Evolutionary conservation across 1,284 basidiomycete species (phyloP).

Genomic region (Chalciporus sp.): DNA sequence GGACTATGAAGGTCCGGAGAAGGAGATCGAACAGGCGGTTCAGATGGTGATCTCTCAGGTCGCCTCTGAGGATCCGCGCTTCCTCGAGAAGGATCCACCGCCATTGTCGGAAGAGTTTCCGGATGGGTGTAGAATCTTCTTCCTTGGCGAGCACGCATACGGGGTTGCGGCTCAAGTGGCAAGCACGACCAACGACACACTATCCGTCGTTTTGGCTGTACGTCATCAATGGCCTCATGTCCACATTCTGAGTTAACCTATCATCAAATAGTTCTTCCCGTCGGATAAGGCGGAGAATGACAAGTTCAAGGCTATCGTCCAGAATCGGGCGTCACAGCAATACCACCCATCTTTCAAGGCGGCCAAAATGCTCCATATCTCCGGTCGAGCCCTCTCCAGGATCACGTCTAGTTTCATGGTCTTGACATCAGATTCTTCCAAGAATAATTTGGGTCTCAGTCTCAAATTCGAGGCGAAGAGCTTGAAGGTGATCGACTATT

Average conservation of each 20-base stretch:
- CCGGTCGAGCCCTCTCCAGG: slow-evolving; percentile 78
- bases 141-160: slow-evolving; percentile 91
- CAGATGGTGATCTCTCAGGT: slow-evolving; percentile 84
- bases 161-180: slow-evolving; percentile 93
- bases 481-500: slow-evolving; percentile 95
- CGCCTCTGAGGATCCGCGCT: slow-evolving; percentile 86
- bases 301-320: slow-evolving; percentile 73
- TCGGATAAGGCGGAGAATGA: slow-evolving; percentile 78
- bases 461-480: slow-evolving; percentile 97
- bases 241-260: slow-evolving; percentile 3
- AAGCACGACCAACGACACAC: slow-evolving; percentile 61
- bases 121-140: slow-evolving; percentile 89
- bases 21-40: slow-evolving; percentile 84
- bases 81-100: slow-evolving; percentile 79
- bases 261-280: slow-evolving; percentile 74
- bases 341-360: slow-evolving; percentile 81
- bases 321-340: slow-evolving; percentile 51
- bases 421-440: slow-evolving; percentile 67
- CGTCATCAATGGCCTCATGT: slow-evolving; percentile 31
- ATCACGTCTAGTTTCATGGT: slow-evolving; percentile 95
- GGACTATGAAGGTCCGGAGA: slow-evolving; percentile 85
- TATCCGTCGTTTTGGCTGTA: slow-evolving; percentile 84
- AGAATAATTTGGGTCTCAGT: slow-evolving; percentile 90
- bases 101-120: slow-evolving; percentile 90
- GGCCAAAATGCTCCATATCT: slow-evolving; percentile 70